Percentiles rank a stretch among this genome's conserved stretches.
These are phyloP conservation scores for Plantago coronopus DNA, from an alignment of 305 asterid genomes.

Conservation along the genomic window DNA sequence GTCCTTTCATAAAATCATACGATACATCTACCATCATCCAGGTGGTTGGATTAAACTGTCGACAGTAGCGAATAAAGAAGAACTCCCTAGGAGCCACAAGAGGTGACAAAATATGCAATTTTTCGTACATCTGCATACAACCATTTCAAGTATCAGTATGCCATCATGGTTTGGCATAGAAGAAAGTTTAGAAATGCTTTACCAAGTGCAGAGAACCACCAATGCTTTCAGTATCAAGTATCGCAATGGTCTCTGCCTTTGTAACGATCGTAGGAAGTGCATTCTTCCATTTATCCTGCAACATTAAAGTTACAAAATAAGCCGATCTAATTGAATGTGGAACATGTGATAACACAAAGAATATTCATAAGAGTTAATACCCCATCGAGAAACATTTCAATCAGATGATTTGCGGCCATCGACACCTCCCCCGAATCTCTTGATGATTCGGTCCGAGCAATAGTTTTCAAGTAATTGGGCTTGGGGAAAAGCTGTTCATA, in stretches of 20 bases:
- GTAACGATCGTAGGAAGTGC: conserved; percentile 53
- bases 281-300: conserved; percentile 61
- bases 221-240: conserved; percentile 36
- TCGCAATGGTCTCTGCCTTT: conserved; percentile 44
- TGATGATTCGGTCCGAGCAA: conserved; percentile 62
- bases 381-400: conserved; percentile 51
- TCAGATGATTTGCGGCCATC: conserved; percentile 41
- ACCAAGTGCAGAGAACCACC: conserved; percentile 62
- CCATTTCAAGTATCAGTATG: background rate
- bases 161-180: background rate
- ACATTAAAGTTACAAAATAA: conserved; percentile 1
- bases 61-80: conserved; percentile 50
- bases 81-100: conserved; percentile 71
- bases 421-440: conserved; percentile 53
- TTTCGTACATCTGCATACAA: conserved; percentile 51
- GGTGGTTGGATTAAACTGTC: conserved; percentile 41
- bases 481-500: conserved; percentile 52
- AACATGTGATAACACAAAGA: background rate
- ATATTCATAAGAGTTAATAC: conserved; percentile 30
- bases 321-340: background rate
- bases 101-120: conserved; percentile 61
- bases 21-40: conserved; percentile 68
- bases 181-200: conserved; percentile 12
- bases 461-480: conserved; percentile 32
- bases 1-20: conserved; percentile 37